Conservation (phyloP, 78 protist species). For the Dictyostelium capitatum region DNA sequence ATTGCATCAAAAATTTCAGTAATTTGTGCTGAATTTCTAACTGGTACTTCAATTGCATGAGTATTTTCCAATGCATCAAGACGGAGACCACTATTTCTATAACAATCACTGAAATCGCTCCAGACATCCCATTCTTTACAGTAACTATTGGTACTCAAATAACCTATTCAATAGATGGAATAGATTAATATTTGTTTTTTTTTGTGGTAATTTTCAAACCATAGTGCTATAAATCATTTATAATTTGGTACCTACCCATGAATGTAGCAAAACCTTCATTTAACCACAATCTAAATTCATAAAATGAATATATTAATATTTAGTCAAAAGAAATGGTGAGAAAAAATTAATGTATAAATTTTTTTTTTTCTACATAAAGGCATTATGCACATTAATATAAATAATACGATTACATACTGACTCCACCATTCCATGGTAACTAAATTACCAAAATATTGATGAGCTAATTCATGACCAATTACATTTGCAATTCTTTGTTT, state of each 20-base stretch:
- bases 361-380: too few relatives aligned
- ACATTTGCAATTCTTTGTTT: slow-evolving; percentile 82
- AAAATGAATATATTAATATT: too few relatives aligned
- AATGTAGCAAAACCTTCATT: slow-evolving; percentile 95
- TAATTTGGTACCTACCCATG: too few relatives aligned
- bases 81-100: slow-evolving; percentile 73
- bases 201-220: too few relatives aligned
- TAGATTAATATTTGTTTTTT: too few relatives aligned
- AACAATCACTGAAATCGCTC: slow-evolving; percentile 54
- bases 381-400: too few relatives aligned
- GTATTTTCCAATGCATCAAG: slow-evolving; percentile 87
- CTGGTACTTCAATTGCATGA: slow-evolving; percentile 95
- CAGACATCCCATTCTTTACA: slow-evolving; percentile 92
- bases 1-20: slow-evolving; percentile 96
- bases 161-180: too few relatives aligned
- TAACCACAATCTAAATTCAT: too few relatives aligned
- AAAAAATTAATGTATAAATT: too few relatives aligned
- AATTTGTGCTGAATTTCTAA: slow-evolving; percentile 81
- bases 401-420: slow-evolving; percentile 32
- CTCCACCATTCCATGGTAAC: slow-evolving; percentile 98
- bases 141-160: slow-evolving; percentile 81
- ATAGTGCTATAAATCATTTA: too few relatives aligned
- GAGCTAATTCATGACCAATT: slow-evolving; percentile 88
- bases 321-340: too few relatives aligned
- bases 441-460: slow-evolving; percentile 97